Conservation (phyloP, 371 early-diverging fungal genomes). For the Umbelopsis sp. region DNA sequence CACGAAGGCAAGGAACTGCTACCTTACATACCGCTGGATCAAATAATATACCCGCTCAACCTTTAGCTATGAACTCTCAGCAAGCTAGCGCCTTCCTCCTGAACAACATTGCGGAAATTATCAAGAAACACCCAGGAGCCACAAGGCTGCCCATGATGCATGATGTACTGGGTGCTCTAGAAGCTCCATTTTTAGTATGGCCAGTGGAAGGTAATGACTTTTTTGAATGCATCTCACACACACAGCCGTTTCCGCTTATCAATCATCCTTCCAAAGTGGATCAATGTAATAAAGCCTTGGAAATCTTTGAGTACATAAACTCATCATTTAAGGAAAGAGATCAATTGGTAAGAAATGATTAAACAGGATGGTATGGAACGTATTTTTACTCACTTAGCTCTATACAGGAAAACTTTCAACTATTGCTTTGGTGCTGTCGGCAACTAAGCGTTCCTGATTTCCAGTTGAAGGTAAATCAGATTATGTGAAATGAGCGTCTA, state of each 20-base stretch:
- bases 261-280: constrained; percentile 25
- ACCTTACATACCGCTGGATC: background rate
- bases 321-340: constrained; percentile 38
- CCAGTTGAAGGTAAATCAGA: constrained; percentile 37
- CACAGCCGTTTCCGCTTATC: background rate
- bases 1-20: constrained; percentile 14
- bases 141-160: constrained; percentile 28
- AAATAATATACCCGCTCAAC: constrained; percentile 15
- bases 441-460: constrained; percentile 33
- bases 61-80: constrained; percentile 5
- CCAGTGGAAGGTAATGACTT: background rate
- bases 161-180: constrained; percentile 20
- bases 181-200: background rate
- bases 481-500: background rate
- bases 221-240: background rate
- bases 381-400: constrained; percentile 2
- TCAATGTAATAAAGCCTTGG: constrained; percentile 50
- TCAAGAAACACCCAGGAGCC: constrained; percentile 1
- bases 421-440: constrained; percentile 45
- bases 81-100: background rate
- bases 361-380: background rate
- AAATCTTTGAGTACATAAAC: constrained; percentile 51
- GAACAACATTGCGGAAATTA: constrained; percentile 2
- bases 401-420: constrained; percentile 50
- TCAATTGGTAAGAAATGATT: constrained; percentile 31